Evolutionary conservation across 805 yeast species (phyloP).

Genomic region (Myxozyma nipponensis): DNA sequence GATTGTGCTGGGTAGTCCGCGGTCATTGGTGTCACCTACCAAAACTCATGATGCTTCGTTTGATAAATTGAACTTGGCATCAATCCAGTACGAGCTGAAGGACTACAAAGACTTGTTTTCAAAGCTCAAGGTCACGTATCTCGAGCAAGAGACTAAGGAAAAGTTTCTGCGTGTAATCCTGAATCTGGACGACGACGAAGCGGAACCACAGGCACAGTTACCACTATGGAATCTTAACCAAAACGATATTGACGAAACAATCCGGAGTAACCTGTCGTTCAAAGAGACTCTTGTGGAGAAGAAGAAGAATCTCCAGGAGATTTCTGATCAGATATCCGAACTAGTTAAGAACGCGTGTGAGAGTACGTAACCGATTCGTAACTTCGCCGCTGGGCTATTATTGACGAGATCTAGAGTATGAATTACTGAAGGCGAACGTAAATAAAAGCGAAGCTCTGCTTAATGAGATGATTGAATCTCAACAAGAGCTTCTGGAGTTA

Average conservation of each 20-base stretch:
- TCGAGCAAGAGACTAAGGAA: conserved; percentile 71
- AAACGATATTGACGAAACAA: conserved; percentile 10
- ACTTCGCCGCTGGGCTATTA: not conserved
- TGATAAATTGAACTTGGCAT: conserved; percentile 31
- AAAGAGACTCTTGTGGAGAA: conserved; percentile 23
- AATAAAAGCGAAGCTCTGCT: conserved; percentile 34
- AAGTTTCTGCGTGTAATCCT: conserved; percentile 55
- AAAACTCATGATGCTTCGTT: not conserved
- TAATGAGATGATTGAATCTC: conserved; percentile 34
- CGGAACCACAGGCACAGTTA: conserved; percentile 34
- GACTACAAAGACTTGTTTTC: conserved; percentile 43
- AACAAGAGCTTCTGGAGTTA: conserved; percentile 36
- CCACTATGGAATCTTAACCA: conserved; percentile 25
- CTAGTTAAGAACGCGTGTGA: conserved; percentile 15
- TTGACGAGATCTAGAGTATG: conserved; percentile 19
- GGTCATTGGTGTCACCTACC: not conserved
- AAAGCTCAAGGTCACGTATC: conserved; percentile 57
- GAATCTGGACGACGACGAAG: conserved; percentile 39
- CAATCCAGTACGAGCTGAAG: conserved; percentile 31
- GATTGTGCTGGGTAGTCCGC: conserved; percentile 3
- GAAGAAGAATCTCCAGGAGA: conserved; percentile 29
- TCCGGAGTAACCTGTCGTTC: conserved; percentile 6
- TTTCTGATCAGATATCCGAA: conserved; percentile 25
- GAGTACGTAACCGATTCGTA: conserved; percentile 4
- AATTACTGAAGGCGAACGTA: conserved; percentile 27